phyloP scores from a whole-genome alignment of 371 early-diverging fungal genomes.

The Mortierella sp. region DNA sequence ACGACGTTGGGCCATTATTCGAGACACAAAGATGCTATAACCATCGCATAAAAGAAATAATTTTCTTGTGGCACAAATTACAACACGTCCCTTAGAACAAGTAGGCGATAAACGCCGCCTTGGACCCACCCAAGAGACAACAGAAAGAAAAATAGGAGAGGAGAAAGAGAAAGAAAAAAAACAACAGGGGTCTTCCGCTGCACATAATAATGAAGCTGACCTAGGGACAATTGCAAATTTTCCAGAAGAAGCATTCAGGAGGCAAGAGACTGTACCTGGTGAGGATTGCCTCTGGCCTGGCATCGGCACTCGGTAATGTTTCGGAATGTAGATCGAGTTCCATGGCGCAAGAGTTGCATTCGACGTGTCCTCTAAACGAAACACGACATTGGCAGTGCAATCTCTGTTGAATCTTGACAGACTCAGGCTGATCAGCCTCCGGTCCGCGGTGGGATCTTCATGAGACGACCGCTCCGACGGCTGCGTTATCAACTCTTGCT shows the following conservation, averaged over 20 bases:
- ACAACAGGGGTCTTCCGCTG: too few species aligned
- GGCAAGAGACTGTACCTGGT: slow-evolving; percentile 25
- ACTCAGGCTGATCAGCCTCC: slow-evolving; percentile 12
- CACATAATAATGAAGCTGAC: too few species aligned
- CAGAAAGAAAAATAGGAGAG: neutral
- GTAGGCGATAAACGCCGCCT: too few species aligned
- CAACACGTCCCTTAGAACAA: too few species aligned
- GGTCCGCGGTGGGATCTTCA: neutral
- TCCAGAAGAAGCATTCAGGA: too few species aligned
- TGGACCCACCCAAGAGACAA: neutral
- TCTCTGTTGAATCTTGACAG: slow-evolving; percentile 39
- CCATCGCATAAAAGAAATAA: slow-evolving; percentile 1
- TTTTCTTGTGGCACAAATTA: too few species aligned
- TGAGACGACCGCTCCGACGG: neutral
- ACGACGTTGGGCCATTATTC: slow-evolving; percentile 4
- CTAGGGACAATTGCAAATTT: too few species aligned
- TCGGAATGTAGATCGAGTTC: slow-evolving; percentile 56
- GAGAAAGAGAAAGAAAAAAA: too few species aligned
- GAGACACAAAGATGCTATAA: neutral
- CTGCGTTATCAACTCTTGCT: slow-evolving; percentile 7
- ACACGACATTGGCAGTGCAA: slow-evolving; percentile 35
- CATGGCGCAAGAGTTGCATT: slow-evolving; percentile 36
- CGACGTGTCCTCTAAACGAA: slow-evolving; percentile 23
- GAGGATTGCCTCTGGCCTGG: slow-evolving; percentile 51
- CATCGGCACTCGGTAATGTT: slow-evolving; percentile 43